Base-by-base conservation (phyloP, 2,329 filamentous ascomycete genomes). In the Pseudogymnoascus sp. region DNA sequence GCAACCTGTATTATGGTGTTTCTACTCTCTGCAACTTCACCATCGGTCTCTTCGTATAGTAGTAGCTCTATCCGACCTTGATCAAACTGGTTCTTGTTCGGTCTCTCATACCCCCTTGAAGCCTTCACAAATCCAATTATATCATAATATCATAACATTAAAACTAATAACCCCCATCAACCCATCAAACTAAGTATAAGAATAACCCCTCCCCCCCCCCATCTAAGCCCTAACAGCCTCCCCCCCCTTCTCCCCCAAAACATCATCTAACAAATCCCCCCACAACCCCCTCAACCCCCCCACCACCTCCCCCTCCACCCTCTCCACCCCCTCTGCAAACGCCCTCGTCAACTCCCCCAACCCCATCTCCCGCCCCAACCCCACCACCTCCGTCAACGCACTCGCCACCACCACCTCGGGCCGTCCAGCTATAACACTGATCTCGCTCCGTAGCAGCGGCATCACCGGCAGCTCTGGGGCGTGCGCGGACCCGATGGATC, bases 321-420 rank as follows among this genome's bases (percentile, higher is more conserved):
- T 35, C 10, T 65, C 65, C 11, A 65, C 50, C 21, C 65, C 78
- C 70, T 83, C 82, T 8, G 80, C 82, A 64, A 87, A 74, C 4
- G 83, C 79, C 4, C 79, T 76, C 3, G 82, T 76, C 3, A 80
- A 76, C 72, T 83, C 79, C 42, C 70, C 71, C 64, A 72, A 80
- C n/a, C 79, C 79, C 69, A 85, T 82, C n/a, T 86, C 78, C 70
- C 64, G 69, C 42, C 70, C 71, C 64, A 72, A 80, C n/a, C 79
- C 79, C 69, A 85, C 82, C n/a, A 86, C 78, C 70, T 83, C 82
- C 8, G 81, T 82, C 64, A 87, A 74, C 4, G 83, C 79, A 4
- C 79, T 76, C 3, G 82, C 71, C 28, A 84, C 71, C 28, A 84
- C 81, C 47, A 75, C 74, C 19, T 82, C 82, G 0, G 84, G 83